phyloP scores from a whole-genome alignment of 2,329 filamentous ascomycete genomes.

The Dactylella cylindrospora region DNA sequence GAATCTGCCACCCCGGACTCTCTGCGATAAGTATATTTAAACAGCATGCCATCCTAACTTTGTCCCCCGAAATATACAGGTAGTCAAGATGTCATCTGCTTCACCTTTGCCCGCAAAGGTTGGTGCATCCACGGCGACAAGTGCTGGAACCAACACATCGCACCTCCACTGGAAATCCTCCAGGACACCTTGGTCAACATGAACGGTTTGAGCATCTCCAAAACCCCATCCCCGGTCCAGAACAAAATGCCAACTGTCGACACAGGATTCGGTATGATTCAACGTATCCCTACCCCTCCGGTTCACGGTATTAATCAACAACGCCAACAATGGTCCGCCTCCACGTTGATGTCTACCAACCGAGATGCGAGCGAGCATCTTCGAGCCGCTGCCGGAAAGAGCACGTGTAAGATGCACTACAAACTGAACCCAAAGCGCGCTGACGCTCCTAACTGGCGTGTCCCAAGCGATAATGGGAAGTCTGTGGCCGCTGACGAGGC shows the following conservation, averaged over 20 bases:
- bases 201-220: constrained; percentile 31
- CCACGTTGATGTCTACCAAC: not conserved
- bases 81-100: constrained; percentile 40
- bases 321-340: constrained; percentile 7
- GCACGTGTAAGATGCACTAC: constrained; percentile 13
- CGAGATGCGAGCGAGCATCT: constrained; percentile 3
- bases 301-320: constrained; percentile 1
- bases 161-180: constrained; percentile 16
- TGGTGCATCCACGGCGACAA: constrained; percentile 41
- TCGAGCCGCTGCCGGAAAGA: constrained; percentile 1
- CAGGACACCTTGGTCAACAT: not conserved
- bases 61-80: too few relatives aligned
- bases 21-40: too few relatives aligned
- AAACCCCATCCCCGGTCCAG: constrained; percentile 33
- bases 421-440: constrained; percentile 28
- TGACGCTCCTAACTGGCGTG: constrained; percentile 32
- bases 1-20: not conserved
- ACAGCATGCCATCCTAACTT: too few relatives aligned
- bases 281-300: not conserved
- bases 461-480: constrained; percentile 13
- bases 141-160: constrained; percentile 42
- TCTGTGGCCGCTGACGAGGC: not conserved
- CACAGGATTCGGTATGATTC: constrained; percentile 13
- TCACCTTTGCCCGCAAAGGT: constrained; percentile 40
- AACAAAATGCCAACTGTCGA: constrained; percentile 32